Base-by-base conservation (phyloP, 75 land plant genomes). In the Cupressus sempervirens region DNA sequence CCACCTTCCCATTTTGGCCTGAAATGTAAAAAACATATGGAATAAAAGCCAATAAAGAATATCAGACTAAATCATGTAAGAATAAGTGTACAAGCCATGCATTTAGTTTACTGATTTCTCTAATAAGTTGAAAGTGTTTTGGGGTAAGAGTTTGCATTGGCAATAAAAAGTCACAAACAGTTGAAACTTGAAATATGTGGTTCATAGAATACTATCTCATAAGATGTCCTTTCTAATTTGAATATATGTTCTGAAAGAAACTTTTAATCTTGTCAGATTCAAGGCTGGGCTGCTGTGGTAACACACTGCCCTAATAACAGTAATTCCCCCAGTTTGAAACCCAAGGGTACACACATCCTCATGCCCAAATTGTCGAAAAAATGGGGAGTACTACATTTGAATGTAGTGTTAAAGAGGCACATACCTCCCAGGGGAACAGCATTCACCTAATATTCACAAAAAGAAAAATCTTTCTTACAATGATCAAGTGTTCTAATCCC, bases 1-100 rank as follows among this genome's bases (percentile, higher is more conserved):
- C 90, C 91, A 18, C 91, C 90, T 88, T 90, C 91, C 91, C 91
- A 90, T 56, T 83, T 89, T 65, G 91, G 91, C 87, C 91, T 90
- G 89, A 68, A 88, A 85, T 38, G 18, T 40, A 36, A 58, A 38
- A 23, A 36, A 23, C 23, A 23, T 76, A 40, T 10, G 65, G 26
- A 76, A 20, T 26, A 76, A 76, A 75, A 36, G 15, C 6, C 40
- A 75, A 75, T 75, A 29, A 36, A 75, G 40, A 35, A 36, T 20
- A 76, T 38, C 18, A 75, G 41, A 75, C 77, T 75, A 20, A 75
- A 16, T 74, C 38, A 35, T n/a, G 18, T 36, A 75, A 75, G 40
- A 35, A 75, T 75, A 75, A 36, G 5, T 43, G 5, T 15, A 35
- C 40, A 75, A 38, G 43, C 23, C 36, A 36, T 75, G 77, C 41